phyloP scores from a whole-genome alignment of 306 rosid species.

The Prunus fruticosa region DNA sequence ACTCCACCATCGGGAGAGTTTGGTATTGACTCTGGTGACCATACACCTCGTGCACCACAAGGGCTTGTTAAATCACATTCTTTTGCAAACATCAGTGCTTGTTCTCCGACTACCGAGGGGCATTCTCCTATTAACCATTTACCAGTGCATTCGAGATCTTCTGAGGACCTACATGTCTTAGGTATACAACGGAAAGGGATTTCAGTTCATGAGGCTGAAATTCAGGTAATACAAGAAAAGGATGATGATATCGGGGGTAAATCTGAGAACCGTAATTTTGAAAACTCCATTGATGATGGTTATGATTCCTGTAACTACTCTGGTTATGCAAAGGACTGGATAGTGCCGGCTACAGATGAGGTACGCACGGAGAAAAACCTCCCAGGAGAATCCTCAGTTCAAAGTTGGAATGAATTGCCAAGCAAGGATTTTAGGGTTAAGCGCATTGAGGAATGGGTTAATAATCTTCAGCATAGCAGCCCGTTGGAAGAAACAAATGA shows the following conservation, averaged over 20 bases:
- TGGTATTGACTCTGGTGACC: slow-evolving; percentile 39
- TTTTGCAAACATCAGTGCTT: slow-evolving; percentile 47
- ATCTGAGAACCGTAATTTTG: slow-evolving; percentile 38
- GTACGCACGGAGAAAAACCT: slow-evolving; percentile 26
- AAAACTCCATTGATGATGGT: slow-evolving; percentile 44
- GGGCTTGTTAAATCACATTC: slow-evolving; percentile 58
- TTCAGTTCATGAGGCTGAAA: slow-evolving; percentile 33
- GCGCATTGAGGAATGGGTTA: slow-evolving; percentile 91
- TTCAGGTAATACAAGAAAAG: slow-evolving; percentile 39
- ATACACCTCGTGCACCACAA: slow-evolving; percentile 17
- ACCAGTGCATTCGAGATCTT: slow-evolving; percentile 59
- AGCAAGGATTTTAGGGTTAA: slow-evolving; percentile 58
- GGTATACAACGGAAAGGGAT: slow-evolving; percentile 38
- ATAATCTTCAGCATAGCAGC: slow-evolving; percentile 59
- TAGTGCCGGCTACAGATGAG: slow-evolving; percentile 50
- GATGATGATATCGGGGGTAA: slow-evolving; percentile 30
- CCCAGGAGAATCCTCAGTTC: slow-evolving; percentile 43
- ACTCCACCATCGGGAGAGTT: slow-evolving; percentile 40
- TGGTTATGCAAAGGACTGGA: slow-evolving; percentile 64
- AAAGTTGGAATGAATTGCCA: slow-evolving; percentile 35
- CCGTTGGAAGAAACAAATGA: slow-evolving; percentile 57
- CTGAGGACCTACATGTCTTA: slow-evolving; percentile 49
- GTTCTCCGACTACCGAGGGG: slow-evolving; percentile 28
- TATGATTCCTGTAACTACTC: slow-evolving; percentile 48
- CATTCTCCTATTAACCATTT: slow-evolving; percentile 18